Evolutionary conservation across 1,284 basidiomycete genomes (phyloP).

Genomic region (Erythrobasidium hasegawianum): DNA sequence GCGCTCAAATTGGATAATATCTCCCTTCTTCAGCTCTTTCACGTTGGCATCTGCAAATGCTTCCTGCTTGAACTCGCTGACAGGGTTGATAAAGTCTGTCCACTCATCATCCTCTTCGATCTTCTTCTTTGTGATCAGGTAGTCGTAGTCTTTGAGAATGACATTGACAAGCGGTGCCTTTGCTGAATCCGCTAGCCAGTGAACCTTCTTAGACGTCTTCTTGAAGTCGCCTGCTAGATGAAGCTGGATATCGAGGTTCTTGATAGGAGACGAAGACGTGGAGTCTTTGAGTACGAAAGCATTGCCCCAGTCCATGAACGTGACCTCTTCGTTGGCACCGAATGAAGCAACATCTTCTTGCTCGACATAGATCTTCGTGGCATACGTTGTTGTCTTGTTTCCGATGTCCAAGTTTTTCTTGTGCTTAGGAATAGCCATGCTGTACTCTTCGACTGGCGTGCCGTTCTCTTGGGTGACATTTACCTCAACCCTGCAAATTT

Average conservation of each 20-base stretch:
- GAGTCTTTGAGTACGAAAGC: constrained; percentile 72
- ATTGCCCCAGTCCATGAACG: constrained; percentile 99
- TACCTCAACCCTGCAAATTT: constrained; percentile 64
- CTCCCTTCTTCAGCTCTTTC: constrained; percentile 36
- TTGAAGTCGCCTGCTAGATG: constrained; percentile 95
- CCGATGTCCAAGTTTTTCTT: constrained; percentile 96
- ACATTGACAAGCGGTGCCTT: constrained; percentile 62
- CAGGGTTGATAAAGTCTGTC: constrained; percentile 79
- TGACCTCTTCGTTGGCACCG: constrained; percentile 92
- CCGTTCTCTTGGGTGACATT: constrained; percentile 61
- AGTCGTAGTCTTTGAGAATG: constrained; percentile 88
- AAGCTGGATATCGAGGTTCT: constrained; percentile 72
- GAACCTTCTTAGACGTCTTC: constrained; percentile 95
- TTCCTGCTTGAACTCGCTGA: constrained; percentile 68
- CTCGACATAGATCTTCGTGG: constrained; percentile 75
- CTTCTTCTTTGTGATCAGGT: constrained; percentile 99
- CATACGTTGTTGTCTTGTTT: constrained; percentile 82
- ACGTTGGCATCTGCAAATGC: constrained; percentile 46
- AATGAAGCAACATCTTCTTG: constrained; percentile 88
- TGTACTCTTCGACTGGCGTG: constrained; percentile 64
- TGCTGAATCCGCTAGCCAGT: constrained; percentile 72
- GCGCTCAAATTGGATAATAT: constrained; percentile 85
- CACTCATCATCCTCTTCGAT: constrained; percentile 92
- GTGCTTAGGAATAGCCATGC: constrained; percentile 68
- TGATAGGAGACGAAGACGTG: constrained; percentile 62